phyloP scores from a whole-genome alignment of 257 asterid species.

The Schizonepeta tenuifolia region DNA sequence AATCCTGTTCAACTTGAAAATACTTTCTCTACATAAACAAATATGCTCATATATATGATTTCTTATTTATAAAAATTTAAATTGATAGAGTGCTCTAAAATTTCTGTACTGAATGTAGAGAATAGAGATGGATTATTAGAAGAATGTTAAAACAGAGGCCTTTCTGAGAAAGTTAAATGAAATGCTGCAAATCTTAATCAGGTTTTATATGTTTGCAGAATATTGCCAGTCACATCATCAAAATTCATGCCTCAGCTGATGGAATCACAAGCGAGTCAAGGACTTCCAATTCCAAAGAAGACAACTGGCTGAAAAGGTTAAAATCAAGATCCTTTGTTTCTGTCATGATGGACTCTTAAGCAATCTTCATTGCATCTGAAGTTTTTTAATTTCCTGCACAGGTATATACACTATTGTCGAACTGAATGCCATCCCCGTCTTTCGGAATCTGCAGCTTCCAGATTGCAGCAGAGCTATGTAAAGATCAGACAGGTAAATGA shows the following conservation, averaged over 20 bases:
- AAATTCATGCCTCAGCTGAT: slow-evolving; percentile 91
- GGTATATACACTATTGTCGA: slow-evolving; percentile 93
- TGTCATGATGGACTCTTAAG: slow-evolving; percentile 3
- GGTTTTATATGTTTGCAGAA: slow-evolving; percentile 50
- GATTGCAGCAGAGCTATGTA: slow-evolving; percentile 84
- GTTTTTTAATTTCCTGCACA: slow-evolving; percentile 40
- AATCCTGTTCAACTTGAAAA: slow-evolving; percentile 9
- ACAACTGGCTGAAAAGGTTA: slow-evolving; percentile 96
- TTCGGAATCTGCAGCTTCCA: slow-evolving; percentile 89
- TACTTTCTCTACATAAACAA: neutral
- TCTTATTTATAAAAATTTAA: neutral
- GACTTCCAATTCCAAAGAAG: slow-evolving; percentile 69
- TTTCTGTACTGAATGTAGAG: neutral
- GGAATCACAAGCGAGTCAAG: slow-evolving; percentile 61
- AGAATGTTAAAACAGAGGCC: neutral
- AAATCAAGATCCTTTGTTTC: slow-evolving; percentile 4
- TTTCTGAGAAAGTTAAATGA: slow-evolving; percentile 24
- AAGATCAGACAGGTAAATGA: slow-evolving; percentile 87
- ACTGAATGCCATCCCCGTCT: slow-evolving; percentile 89
- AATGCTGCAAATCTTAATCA: slow-evolving; percentile 31
- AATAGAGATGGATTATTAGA: neutral
- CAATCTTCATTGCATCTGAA: slow-evolving; percentile 26
- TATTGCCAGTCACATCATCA: slow-evolving; percentile 93
- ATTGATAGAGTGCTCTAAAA: neutral
- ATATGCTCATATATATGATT: neutral